Evolutionary conservation across 805 yeast species (phyloP), one percentile per base, ranked within the genome.

Genomic region (Wickerhamiella hasegawae): DNA sequence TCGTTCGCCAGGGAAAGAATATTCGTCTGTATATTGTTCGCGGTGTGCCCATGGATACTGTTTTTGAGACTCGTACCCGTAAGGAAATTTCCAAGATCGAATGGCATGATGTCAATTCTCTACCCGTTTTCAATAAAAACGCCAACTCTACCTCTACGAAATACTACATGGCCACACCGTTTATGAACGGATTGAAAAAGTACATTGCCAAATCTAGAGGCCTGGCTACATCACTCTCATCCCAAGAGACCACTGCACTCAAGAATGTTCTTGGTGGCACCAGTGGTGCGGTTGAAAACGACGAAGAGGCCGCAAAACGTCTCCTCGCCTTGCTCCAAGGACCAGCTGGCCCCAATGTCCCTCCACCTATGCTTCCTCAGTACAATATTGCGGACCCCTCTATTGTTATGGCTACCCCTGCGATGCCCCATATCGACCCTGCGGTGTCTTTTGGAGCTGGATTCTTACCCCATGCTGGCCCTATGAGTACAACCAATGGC

Each of bases 1-100:
- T 93, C 51, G 79, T 82, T 3, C 69, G 82, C 18, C 61, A 63
- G 34, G 94, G 90, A 5, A 87, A 90, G 55, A 82, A 82, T 55
- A 79, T 80, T 55, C 76, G 83, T 48, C 79, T 90, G 17, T 90
- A 70, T 54, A 59, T 87, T 35, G 72, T 81, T 18, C 69, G 68
- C 30, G 78, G 78, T 34, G 79, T 90, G 2, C 84, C 94, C 2
- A 84, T 78, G 45, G 73, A 71, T 42, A 69, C 70, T 32, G 54
- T 56, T n/a, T 90, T 90, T 49, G 69, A 63, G 42, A 96, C 98
- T 1, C 62, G 68, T 40, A 94, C 82, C 2, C 69, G 94, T 49
- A 80, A 80, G 53, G 99, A 90, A 58, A 92, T 90, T 44, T 70
- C 76, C 31, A 69, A 71, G 37, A 81, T 87, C 34, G 68, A 76